Base-by-base conservation (phyloP, 2,329 filamentous ascomycete genomes). In the Aspergillus calidoustus region DNA sequence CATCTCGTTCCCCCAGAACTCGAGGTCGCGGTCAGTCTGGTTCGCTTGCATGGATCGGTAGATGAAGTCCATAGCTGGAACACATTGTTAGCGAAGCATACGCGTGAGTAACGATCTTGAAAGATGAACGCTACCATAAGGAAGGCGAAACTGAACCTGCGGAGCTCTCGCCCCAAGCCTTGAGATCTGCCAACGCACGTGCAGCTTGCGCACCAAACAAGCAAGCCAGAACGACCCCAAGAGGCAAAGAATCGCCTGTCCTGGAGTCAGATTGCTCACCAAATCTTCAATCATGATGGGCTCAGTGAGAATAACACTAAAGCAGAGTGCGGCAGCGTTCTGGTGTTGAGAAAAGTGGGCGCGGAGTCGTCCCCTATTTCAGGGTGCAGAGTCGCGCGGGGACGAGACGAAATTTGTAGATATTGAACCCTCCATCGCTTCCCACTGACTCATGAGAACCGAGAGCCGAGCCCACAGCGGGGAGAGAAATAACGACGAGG, bases 21-120 rank as follows among this genome's bases (percentile, higher is more conserved):
- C 82, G 31, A 89, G 79, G 63, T 88, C 88, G 50, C 80, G 76
- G 71, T 92, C 78, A 0, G 76, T 71, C 53, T 81, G 74, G 7
- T 83, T 83, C 50, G 84, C 78, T 31, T 76, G 75, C 49, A 92
- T 70, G n/a, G 84, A 83, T n/a, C 77, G 72, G 68, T 79, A 81
- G 34, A 93, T 77, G 62, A 92, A 80, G 66, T 91, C 89, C 47
- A 93, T 66, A 51, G 89, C 90, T 89, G 62, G 15, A 23, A 15
- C 9, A 0, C 30, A 15, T 54, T 22, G 53, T 68, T 46, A 69
- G 63, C 30, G 17, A 8, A 9, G 23, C 4, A 9, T 17, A 23
- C 23, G n/a, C 17, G 19, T n/a, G 52, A 3, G 3, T 2, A 50
- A 8, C 2, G 22, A 34, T 28, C 3, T 28, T 6, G 6, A 43